Conservation (phyloP, 495 filamentous ascomycete genomes). For the Xylaria curta region DNA sequence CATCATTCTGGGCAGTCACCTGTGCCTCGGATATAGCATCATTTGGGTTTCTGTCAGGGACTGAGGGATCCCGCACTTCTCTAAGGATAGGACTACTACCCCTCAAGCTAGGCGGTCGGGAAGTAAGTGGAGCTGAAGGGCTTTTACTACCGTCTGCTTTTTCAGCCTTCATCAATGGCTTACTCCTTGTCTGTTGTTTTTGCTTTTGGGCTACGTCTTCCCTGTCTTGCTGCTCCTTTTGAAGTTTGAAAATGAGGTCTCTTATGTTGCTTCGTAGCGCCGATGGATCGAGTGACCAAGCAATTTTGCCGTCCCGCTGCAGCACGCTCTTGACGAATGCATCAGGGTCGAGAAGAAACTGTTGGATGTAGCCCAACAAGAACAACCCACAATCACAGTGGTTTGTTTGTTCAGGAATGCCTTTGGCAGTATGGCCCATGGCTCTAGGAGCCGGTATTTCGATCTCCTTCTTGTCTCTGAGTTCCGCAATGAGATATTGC, state of each 20-base stretch:
- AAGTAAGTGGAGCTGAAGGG: not conserved
- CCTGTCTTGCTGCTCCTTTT: conserved; percentile 40
- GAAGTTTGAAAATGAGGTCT: conserved; percentile 45
- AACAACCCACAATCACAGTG: conserved; percentile 89
- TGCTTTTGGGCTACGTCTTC: conserved; percentile 34
- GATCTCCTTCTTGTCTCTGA: conserved; percentile 68
- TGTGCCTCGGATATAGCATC: not conserved
- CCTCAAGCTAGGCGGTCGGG: conserved; percentile 3
- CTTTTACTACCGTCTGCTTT: conserved; percentile 10
- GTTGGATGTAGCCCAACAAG: conserved; percentile 79
- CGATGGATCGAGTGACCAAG: conserved; percentile 47
- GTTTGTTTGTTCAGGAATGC: conserved; percentile 81
- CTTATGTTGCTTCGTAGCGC: conserved; percentile 45
- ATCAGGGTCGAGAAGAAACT: conserved; percentile 75
- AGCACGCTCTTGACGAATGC: conserved; percentile 57
- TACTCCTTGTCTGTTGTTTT: conserved; percentile 31
- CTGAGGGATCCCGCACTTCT: not conserved
- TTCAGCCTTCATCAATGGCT: not conserved
- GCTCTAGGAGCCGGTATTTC: conserved; percentile 57
- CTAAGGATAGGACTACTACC: not conserved
- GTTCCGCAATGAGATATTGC: conserved; percentile 78
- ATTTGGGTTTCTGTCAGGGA: not conserved
- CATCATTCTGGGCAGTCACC: not conserved
- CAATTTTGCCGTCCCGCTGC: conserved; percentile 32
- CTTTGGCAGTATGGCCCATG: conserved; percentile 70